A percentile compares a stretch with the other conserved stretches of the same genome.
Evolutionary conservation across 306 rosid genomes (phyloP).

Genomic region (Citrullus amarus): DNA sequence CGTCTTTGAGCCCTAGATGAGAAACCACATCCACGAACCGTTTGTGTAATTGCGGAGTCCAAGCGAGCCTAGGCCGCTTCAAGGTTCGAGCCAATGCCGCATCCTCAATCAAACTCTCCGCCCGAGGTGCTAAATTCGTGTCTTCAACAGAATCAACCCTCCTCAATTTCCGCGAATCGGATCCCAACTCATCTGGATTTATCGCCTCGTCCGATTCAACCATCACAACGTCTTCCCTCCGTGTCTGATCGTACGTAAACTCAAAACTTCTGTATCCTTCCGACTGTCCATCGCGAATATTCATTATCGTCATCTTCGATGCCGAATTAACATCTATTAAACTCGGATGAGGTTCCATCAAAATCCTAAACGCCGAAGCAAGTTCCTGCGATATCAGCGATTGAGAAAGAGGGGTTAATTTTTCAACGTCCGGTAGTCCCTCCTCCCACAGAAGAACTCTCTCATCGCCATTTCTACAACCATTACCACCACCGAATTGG

Average conservation of each 20-base stretch:
- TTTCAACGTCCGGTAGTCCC: constrained; percentile 51
- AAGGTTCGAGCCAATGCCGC: constrained; percentile 24
- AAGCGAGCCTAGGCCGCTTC: constrained; percentile 72
- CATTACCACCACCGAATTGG: constrained; percentile 5
- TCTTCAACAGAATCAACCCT: constrained; percentile 46
- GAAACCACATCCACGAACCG: constrained; percentile 89
- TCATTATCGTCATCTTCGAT: constrained; percentile 50
- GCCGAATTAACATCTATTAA: constrained; percentile 64
- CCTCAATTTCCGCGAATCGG: constrained; percentile 47
- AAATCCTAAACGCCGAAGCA: constrained; percentile 76
- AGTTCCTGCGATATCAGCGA: constrained; percentile 56
- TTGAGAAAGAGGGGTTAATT: constrained; percentile 68
- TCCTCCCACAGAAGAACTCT: constrained; percentile 71
- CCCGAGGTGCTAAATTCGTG: constrained; percentile 35
- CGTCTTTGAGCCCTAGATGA: constrained; percentile 78
- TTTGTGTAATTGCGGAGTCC: constrained; percentile 92
- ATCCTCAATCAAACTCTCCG: constrained; percentile 29
- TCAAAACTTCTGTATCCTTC: constrained; percentile 29
- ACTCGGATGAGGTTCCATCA: constrained; percentile 52
- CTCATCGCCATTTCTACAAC: constrained; percentile 13
- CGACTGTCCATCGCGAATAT: constrained; percentile 32
- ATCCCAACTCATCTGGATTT: constrained; percentile 39
- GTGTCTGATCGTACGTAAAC: constrained; percentile 17
- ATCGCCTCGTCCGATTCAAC: constrained; percentile 28
- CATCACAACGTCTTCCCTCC: constrained; percentile 20